Percentiles rank a stretch among this genome's conserved stretches.
These are phyloP conservation scores for Strobilomyces confusus DNA, from an alignment of 768 basidiomycete species.

Conservation along the genomic window DNA sequence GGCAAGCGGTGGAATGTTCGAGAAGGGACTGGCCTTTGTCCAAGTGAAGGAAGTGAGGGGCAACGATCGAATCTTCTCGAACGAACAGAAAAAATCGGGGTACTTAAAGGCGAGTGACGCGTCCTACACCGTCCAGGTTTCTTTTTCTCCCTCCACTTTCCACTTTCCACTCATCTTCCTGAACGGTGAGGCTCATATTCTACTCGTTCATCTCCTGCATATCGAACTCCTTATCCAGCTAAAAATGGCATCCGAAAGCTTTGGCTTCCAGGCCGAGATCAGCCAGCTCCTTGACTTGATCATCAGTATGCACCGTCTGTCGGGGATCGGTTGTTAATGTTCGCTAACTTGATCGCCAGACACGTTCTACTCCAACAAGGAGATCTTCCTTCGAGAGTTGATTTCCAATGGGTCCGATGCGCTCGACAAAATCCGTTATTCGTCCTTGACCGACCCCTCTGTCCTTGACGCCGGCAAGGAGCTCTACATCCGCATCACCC, in stretches of 20 bases:
- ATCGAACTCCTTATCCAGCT: conserved; percentile 20
- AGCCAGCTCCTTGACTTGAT: conserved; percentile 97
- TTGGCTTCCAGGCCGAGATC: conserved; percentile 99
- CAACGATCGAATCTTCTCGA: conserved; percentile 44
- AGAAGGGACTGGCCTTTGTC: conserved; percentile 24
- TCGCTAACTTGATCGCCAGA: conserved; percentile 42
- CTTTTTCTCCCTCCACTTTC: conserved; percentile 12
- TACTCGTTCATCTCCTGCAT: background rate
- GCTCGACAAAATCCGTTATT: conserved; percentile 97
- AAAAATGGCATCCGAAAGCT: conserved; percentile 76
- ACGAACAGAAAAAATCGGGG: conserved; percentile 21
- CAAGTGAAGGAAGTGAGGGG: conserved; percentile 6
- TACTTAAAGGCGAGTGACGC: conserved; percentile 37
- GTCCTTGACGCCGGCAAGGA: conserved; percentile 90
- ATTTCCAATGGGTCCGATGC: conserved; percentile 98
- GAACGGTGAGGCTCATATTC: conserved; percentile 13
- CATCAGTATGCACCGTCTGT: conserved; percentile 69
- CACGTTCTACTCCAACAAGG: conserved; percentile 99
- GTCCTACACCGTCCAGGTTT: conserved; percentile 7
- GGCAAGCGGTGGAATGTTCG: conserved; percentile 35
- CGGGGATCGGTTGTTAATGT: background rate
- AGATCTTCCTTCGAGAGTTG: conserved; percentile 98
- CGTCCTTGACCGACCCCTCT: conserved; percentile 89
- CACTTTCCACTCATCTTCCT: conserved; percentile 5
- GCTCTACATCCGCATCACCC: conserved; percentile 88